Evolutionary conservation across 305 asterid species (phyloP).

Genomic region (Striga hermonthica): DNA sequence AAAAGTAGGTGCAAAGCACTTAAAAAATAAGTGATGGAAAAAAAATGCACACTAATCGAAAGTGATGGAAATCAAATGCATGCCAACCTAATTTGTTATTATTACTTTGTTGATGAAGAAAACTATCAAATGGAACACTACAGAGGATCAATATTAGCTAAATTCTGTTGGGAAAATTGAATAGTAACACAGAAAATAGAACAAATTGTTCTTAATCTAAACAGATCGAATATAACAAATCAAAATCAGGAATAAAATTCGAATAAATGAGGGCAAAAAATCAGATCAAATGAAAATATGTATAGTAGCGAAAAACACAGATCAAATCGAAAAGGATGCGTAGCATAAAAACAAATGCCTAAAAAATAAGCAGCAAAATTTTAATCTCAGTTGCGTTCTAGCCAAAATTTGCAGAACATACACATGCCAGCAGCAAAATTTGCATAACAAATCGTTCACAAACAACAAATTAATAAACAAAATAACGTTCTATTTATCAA

Average conservation of each 20-base stretch:
- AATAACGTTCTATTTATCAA: constrained; percentile 17
- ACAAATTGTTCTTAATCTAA: neutral
- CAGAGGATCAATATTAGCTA: neutral
- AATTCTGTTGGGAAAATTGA: neutral
- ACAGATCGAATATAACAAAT: neutral
- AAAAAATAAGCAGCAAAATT: too few relatives aligned
- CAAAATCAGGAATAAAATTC: neutral
- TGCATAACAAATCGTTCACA: constrained; percentile 36
- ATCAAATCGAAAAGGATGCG: neutral
- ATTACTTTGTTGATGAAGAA: too few relatives aligned
- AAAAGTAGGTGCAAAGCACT: neutral
- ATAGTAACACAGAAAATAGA: neutral
- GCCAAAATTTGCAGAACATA: constrained; percentile 28
- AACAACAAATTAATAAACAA: neutral
- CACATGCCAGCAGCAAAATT: constrained; percentile 34
- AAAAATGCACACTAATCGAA: too few relatives aligned
- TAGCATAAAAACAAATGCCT: neutral
- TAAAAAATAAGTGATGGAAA: neutral
- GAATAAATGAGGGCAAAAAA: constrained; percentile 19
- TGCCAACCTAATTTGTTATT: too few relatives aligned
- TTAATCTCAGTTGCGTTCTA: neutral
- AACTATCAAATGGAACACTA: too few relatives aligned
- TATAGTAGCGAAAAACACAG: neutral
- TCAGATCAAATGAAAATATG: constrained; percentile 26
- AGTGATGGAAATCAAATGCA: too few relatives aligned